Evolutionary conservation across 768 basidiomycete species (phyloP).

Genomic region (Naematelia aurantialba): DNA sequence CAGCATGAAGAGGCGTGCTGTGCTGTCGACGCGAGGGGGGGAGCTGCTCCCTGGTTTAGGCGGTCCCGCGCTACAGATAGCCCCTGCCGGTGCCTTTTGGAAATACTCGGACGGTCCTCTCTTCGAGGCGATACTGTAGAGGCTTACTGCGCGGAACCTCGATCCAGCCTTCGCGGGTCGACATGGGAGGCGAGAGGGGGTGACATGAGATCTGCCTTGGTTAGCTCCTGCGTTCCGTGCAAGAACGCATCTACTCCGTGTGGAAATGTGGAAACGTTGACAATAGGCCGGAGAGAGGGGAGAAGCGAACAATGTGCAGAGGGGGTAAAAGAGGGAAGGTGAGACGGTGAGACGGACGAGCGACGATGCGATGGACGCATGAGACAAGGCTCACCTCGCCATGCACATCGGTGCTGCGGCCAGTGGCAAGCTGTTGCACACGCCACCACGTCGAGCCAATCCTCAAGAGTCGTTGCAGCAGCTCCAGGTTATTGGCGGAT

Average conservation of each 20-base stretch:
- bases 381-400: conserved; percentile 43
- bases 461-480: conserved; percentile 31
- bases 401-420: conserved; percentile 45
- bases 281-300: no score
- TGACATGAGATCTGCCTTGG: conserved; percentile 39
- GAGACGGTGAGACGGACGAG: no score
- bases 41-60: background rate
- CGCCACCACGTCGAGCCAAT: conserved; percentile 43
- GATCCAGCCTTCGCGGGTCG: conserved; percentile 7
- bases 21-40: no score
- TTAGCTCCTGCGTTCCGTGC: no score
- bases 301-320: no score
- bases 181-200: conserved; percentile 11
- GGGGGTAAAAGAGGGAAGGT: no score
- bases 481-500: conserved; percentile 18
- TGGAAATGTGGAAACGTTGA: no score
- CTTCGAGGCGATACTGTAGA: conserved; percentile 44
- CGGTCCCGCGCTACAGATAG: conserved; percentile 24
- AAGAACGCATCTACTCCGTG: no score
- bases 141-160: conserved; percentile 28
- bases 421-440: conserved; percentile 33
- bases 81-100: conserved; percentile 48
- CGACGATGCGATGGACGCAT: no score
- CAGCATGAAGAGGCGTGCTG: no score
- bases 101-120: conserved; percentile 40